These are phyloP conservation scores for Coelastrella sp. DNA, from an alignment of 139 green algal species.

Conservation along the genomic window DNA sequence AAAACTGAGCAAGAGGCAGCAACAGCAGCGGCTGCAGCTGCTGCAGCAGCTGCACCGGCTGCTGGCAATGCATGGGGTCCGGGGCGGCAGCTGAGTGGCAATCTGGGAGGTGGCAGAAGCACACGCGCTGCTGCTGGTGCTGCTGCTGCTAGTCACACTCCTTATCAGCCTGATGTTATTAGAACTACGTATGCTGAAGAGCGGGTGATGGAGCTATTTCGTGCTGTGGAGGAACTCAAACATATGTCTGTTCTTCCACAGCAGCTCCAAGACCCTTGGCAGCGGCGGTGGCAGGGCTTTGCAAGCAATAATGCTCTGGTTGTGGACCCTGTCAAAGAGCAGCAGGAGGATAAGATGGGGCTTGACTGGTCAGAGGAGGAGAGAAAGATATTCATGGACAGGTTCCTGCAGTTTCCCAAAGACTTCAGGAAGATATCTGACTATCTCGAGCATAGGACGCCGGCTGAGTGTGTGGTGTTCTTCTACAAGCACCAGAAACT, in stretches of 20 bases:
- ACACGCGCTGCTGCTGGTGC: background rate
- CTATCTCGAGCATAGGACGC: slow-evolving; percentile 80
- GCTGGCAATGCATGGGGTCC: background rate
- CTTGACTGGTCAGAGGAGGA: slow-evolving; percentile 83
- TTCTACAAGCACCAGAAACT: slow-evolving; percentile 92
- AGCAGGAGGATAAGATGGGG: slow-evolving; percentile 55
- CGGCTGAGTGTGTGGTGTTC: slow-evolving; percentile 84
- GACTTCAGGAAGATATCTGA: slow-evolving; percentile 88
- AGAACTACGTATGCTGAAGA: slow-evolving; percentile 78
- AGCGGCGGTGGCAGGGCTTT: slow-evolving; percentile 62
- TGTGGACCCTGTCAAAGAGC: slow-evolving; percentile 67
- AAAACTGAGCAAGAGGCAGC: slow-evolving; percentile 11
- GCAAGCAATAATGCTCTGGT: slow-evolving; percentile 69
- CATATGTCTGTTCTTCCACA: slow-evolving; percentile 66
- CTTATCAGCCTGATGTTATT: slow-evolving; percentile 7
- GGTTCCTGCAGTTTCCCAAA: slow-evolving; percentile 84
- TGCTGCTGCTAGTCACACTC: background rate
- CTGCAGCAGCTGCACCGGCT: slow-evolving; percentile 15
- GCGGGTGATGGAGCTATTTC: slow-evolving; percentile 75
- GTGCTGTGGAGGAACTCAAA: slow-evolving; percentile 79
- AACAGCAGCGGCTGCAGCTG: slow-evolving; percentile 5
- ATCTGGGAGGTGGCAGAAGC: background rate
- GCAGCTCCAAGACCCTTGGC: slow-evolving; percentile 65
- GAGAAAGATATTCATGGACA: slow-evolving; percentile 88
- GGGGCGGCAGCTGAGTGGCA: background rate